Evolutionary conservation across 1,284 basidiomycete genomes (phyloP), one percentile per base, ranked within the genome.

Genomic region (Flammula alnicola): DNA sequence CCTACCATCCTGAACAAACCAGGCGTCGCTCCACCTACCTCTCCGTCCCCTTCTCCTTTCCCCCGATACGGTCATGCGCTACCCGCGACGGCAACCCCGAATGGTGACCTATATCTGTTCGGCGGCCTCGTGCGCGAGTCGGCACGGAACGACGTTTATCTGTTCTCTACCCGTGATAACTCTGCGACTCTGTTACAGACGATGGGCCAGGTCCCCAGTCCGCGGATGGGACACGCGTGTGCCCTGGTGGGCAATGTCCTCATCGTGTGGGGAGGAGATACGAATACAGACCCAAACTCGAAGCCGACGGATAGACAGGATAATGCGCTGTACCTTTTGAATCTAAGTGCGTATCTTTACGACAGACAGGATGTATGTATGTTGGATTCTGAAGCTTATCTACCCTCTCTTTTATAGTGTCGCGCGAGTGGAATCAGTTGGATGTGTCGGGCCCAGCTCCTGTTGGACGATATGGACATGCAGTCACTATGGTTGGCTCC

Each of bases 191-290:
- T 93, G 9, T 75, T 96, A 45, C 88, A 93, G 66, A 98, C 95
- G 0, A 84, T 82, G 3, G 97, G 97, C 4, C 94, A 97, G 61
- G 77, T 93, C 14, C 97, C 97, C 0, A 84, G 87, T 11, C 87
- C 94, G 0, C 80, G 97, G 57, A 95, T 99, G 12, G 97, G 97
- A 0, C 97, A 99, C 74, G 93, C 95, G 1, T 91, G 91, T 66
- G 95, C 95, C 11, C 86, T 98, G 39, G 93, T 98, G 51, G 94
- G 93, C 69, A 95, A 93, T 62, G 95, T 98, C 39, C 79, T 99
- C 60, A 93, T 99, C 54, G 89, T 98, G 4, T 99, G 97, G 95
- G 97, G 97, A 51, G 97, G 97, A 26, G 97, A 99, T 68, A 99
- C 96, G 3, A 90, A 88, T 70, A 83, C 85, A 10, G 84, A 84